A percentile compares a stretch with the other conserved stretches of the same genome.
Conservation (phyloP, 768 basidiomycete species). For the Paxillus rubicundulus region DNA sequence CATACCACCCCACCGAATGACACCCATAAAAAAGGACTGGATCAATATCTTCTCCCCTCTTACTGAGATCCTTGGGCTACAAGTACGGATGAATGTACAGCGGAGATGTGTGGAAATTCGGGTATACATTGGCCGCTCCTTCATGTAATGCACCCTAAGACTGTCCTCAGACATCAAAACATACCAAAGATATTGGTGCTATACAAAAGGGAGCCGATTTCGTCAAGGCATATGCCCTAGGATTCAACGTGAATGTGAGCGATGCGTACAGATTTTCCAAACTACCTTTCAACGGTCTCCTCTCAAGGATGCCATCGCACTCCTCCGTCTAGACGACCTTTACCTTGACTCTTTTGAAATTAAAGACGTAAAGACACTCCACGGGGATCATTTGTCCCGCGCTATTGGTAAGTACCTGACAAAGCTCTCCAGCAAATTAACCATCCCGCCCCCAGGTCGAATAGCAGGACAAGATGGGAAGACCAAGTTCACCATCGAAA, state of each 20-base stretch:
- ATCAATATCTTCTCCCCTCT: conserved; percentile 91
- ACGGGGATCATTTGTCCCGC: conserved; percentile 96
- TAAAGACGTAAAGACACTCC: conserved; percentile 97
- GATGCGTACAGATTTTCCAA: neutral
- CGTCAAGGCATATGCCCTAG: conserved; percentile 89
- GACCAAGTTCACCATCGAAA: conserved; percentile 98
- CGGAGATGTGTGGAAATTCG: conserved; percentile 88
- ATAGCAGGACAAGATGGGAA: conserved; percentile 99
- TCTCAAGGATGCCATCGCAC: conserved; percentile 86
- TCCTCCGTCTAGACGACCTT: conserved; percentile 92
- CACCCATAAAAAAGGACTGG: conserved; percentile 96
- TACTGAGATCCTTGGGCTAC: conserved; percentile 90
- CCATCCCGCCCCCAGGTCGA: conserved; percentile 55
- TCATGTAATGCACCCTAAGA: conserved; percentile 1
- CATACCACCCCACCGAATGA: conserved; percentile 97
- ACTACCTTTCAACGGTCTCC: conserved; percentile 3
- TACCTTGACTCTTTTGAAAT: conserved; percentile 99
- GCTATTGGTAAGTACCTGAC: conserved; percentile 73
- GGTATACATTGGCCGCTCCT: conserved; percentile 48
- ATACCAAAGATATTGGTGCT: conserved; percentile 89
- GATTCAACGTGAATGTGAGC: conserved; percentile 91
- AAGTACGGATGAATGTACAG: conserved; percentile 96
- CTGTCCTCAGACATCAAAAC: conserved; percentile 76
- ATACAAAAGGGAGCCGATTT: conserved; percentile 98
- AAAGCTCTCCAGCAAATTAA: neutral